Evolutionary conservation across 225 moss, liverwort and hornwort genomes (phyloP), one percentile per base, ranked within the genome.

Genomic region (Bryum argenteum): DNA sequence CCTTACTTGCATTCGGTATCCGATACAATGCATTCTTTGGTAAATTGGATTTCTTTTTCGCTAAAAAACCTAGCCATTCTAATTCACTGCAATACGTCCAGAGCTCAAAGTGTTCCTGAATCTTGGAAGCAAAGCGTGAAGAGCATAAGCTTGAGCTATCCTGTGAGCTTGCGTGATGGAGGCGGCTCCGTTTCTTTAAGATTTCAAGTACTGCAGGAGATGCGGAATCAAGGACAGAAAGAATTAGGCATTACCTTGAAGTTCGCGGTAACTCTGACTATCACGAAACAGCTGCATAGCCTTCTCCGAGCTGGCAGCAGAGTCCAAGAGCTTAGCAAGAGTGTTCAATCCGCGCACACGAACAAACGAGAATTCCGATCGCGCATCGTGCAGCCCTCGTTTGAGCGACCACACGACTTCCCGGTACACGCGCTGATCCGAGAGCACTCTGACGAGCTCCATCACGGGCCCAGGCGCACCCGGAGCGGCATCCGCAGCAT

Each of bases 361-460:
- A 65, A 93, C 82, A 33, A 91, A 98, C 26, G 94, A 87, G 58
- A 98, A 98, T 73, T 98, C 94, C 38, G 94, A 91, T 66, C 85
- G 88, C 60, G 87, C 91, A 71, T 94, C 92, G 26, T 89, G 88
- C 78, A 98, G 66, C 44, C 92, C 94, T 42, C 83, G 77, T 69
- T 85, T 91, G 28, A 98, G 85, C 50, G 89, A 71, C 78, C 94
- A 85, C 0, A 88, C 86, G 21, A 98, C 98, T 78, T 98, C 98
- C 79, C 98, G 89, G 80, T 94, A 89, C 71, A 98, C 58, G 21
- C 98, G 75, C 82, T 98, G 98, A n/a, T 98, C 92, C 69, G 92
- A 88, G 61, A 98, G 89, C 56, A 81, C 89, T 61, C 88, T 44
- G 11, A 92, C 92, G 41, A 98, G 84, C 77, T 92, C 94, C 73